Evolutionary conservation across 2,329 filamentous ascomycete species (phyloP), one percentile per base, ranked within the genome.

Genomic region (Cylindrodendrum hubeiense): DNA sequence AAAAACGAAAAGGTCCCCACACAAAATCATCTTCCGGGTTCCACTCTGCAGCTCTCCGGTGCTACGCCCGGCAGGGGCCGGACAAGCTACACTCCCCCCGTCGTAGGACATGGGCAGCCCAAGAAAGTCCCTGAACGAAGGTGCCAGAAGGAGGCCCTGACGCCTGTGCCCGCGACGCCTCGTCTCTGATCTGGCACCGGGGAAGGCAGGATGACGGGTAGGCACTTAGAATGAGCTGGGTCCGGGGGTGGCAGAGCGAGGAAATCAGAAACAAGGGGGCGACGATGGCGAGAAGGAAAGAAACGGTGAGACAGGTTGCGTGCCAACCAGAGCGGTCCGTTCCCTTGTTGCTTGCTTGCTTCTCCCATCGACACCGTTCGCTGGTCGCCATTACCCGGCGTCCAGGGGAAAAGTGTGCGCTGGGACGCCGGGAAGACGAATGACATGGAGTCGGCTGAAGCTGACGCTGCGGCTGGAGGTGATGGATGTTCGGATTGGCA

Each of bases 1-100:
- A 65, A 56, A 52, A 50, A 24, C 41, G 39, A 37, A 30, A 39
- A 56, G 37, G 60, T 64, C 67, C 59, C 67, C 67, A 69, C 65
- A 64, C 49, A 47, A 34, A 53, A 56, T 62, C 60, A 65, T 71
- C 61, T 68, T 69, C 68, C 60, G 44, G 37, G n/a, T 56, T 60
- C 53, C 62, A 55, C 61, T 55, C 26, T 49, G 55, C 34, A 55
- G 44, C 61, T 44, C 55, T 50, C 55, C 50, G 50, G 50, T 60
- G 61, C 43, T 44, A 54, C 55, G 55, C 61, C 61, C 43, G 22
- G 55, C 55, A 64, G 55, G 61, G 60, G 55, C 22, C 54, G 17
- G 54, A 33, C 49, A 43, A 19, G 54, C 44, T 58, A 51, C 28
- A 56, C 37, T 39, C 34, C 34, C 37, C 15, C 17, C 37, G n/a